Evolutionary conservation across 2,329 filamentous ascomycete genomes (phyloP), one percentile per base, ranked within the genome.

Genomic region (Ophiostoma novo-ulmi): DNA sequence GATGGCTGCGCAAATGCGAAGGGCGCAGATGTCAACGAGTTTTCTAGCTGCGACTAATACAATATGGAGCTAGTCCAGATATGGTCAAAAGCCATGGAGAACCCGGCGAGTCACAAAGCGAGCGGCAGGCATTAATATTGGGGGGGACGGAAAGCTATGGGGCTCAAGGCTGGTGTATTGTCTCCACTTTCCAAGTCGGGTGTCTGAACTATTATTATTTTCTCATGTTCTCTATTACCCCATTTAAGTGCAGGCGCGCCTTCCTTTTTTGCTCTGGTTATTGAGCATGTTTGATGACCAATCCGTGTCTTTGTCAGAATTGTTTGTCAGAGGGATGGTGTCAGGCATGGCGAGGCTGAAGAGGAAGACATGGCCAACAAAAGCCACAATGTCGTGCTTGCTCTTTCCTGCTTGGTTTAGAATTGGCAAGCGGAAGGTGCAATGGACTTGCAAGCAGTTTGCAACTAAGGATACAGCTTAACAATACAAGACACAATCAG

Each of bases 21-120:
- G 63, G 63, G 63, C 63, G 63, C 63, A 39, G 63, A 65, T 65
- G 63, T 65, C 63, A 65, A 63, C 58, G 52, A 58, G 52, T n/a
- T 36, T 64, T 64, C 31, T 36, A 63, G 58, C 61, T n/a, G 63
- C 63, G 63, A 65, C 63, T 65, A 65, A 65, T 22, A 65, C 63
- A 22, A 63, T 63, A 52, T 20, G 26, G 26, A 14, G 26, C 58
- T 63, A 63, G 58, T 17, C 26, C 13, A 7, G 0, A 63, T 20
- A 20, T 8, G 13, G 26, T 35, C 13, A 58, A 26, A 26, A 8
- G 3, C 52, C 2, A 58, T 63, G 58, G 26, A 36, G 58, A 35
- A 31, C 58, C 26, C 26, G 58, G 11, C 58, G 58, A 63, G 58
- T 63, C 58, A 63, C 26, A 58, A 31, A 26, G n/a, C n/a, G 17